A percentile compares a stretch with the other conserved stretches of the same genome.
phyloP scores from a whole-genome alignment of 345 rosid species.

The Salix caprea region DNA sequence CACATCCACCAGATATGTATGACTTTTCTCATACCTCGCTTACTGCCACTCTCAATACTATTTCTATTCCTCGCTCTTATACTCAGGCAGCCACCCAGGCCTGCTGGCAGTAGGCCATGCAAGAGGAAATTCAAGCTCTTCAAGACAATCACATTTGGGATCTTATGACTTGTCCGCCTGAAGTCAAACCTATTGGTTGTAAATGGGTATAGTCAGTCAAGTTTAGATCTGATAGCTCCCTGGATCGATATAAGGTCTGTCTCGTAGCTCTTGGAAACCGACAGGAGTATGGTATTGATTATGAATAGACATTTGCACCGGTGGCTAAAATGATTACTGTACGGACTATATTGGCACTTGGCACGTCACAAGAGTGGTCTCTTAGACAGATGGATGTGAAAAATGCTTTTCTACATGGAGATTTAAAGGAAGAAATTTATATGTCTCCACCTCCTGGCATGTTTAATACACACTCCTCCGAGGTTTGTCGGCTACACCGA shows the following conservation, averaged over 20 bases:
- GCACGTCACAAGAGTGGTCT: not conserved
- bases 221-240: not conserved
- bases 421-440: not conserved
- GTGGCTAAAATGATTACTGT: not conserved
- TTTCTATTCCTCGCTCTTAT: not conserved
- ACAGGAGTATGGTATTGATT: not conserved
- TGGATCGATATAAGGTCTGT: not conserved
- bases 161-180: not conserved
- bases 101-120: not conserved
- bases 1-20: too few relatives aligned
- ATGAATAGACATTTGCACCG: not conserved
- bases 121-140: not conserved
- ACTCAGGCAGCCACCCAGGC: not conserved
- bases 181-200: not conserved
- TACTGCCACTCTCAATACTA: not conserved
- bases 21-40: too few relatives aligned
- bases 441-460: not conserved
- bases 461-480: not conserved
- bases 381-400: not conserved
- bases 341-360: not conserved
- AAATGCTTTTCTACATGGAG: not conserved
- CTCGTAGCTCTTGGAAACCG: not conserved
- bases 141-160: not conserved
- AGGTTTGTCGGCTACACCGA: too few relatives aligned
- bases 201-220: not conserved